These are phyloP conservation scores for Dioscorea zingiberensis DNA, from an alignment of 106 monocot genomes.

Conservation along the genomic window DNA sequence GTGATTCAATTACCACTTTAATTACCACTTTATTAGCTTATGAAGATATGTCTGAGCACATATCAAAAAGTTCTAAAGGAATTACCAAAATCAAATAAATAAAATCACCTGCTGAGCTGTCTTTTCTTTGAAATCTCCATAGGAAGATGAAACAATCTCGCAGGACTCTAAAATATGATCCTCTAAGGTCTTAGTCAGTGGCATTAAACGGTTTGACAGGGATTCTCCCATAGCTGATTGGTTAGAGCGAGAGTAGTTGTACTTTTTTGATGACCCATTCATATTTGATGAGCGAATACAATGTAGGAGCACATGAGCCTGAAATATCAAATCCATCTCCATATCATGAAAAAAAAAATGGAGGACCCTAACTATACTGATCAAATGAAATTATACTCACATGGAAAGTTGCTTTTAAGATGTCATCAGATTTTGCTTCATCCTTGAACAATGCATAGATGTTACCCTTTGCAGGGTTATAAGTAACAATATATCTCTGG, in stretches of 20 bases:
- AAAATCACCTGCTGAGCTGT: conserved; percentile 72
- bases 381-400: conserved; percentile 26
- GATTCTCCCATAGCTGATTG: conserved; percentile 10
- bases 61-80: conserved; percentile 1
- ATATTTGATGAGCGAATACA: conserved; percentile 52
- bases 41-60: too few species aligned
- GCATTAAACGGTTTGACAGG: conserved; percentile 19
- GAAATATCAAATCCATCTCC: neutral
- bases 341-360: neutral
- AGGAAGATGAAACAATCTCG: conserved; percentile 66
- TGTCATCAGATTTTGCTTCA: conserved; percentile 84
- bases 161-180: conserved; percentile 66
- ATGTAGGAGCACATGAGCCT: conserved; percentile 77
- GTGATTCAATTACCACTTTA: too few species aligned
- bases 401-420: conserved; percentile 81
- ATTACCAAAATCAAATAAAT: too few species aligned
- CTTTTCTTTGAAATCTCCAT: conserved; percentile 71
- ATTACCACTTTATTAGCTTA: too few species aligned
- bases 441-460: conserved; percentile 59
- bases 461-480: conserved; percentile 82
- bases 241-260: neutral
- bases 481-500: conserved; percentile 87
- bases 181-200: conserved; percentile 33
- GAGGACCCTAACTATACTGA: conserved; percentile 35
- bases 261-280: conserved; percentile 19